Base-by-base conservation (phyloP, 2,329 filamentous ascomycete species). In the Aureobasidium namibiae region DNA sequence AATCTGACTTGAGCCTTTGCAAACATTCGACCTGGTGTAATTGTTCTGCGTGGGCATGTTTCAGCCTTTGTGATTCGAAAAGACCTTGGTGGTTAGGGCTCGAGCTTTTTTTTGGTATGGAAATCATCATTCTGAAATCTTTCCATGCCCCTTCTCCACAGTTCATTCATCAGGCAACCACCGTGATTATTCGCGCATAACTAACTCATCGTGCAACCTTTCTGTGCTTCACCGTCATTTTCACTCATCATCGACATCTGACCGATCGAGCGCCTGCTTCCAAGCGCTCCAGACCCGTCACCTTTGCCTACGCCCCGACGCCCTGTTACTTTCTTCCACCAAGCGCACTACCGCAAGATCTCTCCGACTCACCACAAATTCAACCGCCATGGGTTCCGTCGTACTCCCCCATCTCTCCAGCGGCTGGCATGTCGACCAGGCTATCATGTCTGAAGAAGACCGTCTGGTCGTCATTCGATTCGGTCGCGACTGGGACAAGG, bases 391-490 rank as follows among this genome's bases (percentile, higher is more conserved):
- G 84, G 90, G 91, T 67, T 96, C 91, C 68, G 89, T 96, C 63
- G 89, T 95, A 52, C 85, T 99, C 56, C 92, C 92, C 46, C 92
- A 97, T 74, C 82, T 99, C 48, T 83, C 84, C 67, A 92, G 89
- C 42, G 94, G 90, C 73, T 99, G 92, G 94, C 94, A 99, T 74
- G 94, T 99, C 70, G 94, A 97, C 79, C 92, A 97, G 76, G 91
- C 92, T 64, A 96, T 96, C 70, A 85, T 90, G 70, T 82, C 81
- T 44, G 92, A 97, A 76, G 90, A 96, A 71, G 92, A 97, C 70
- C 87, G 92, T 50, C 84, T 96, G 1, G 90, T 96, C 13, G 86
- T 96, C 42, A 96, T 97, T 72, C 87, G 92, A 65, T 97, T 97
- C 75, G 92, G 92, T 49, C 85, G 90, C 66, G 91, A 96, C 74